phyloP scores from a whole-genome alignment of 2,329 filamentous ascomycete genomes.

The Metarhizium anisopliae region DNA sequence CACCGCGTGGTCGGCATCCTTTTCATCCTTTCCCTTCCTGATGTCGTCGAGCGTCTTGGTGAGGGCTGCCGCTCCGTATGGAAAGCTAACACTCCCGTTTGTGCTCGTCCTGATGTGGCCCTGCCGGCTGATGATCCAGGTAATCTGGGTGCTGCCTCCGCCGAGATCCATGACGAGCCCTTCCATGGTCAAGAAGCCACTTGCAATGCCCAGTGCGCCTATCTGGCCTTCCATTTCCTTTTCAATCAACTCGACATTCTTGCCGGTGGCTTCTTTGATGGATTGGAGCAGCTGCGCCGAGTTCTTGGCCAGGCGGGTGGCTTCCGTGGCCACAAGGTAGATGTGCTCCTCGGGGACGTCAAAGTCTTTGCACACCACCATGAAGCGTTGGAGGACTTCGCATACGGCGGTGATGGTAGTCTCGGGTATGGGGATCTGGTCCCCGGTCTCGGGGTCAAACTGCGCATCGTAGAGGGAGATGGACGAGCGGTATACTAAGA shows the following conservation, averaged over 20 bases:
- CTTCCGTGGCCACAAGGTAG: conserved; percentile 23
- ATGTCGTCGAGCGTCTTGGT: conserved; percentile 42
- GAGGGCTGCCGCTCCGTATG: conserved; percentile 62
- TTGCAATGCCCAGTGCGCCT: conserved; percentile 58
- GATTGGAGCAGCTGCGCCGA: conserved; percentile 17
- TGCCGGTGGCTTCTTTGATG: conserved; percentile 48
- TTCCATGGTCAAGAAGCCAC: conserved; percentile 49
- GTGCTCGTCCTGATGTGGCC: conserved; percentile 42
- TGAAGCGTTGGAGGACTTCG: conserved; percentile 17
- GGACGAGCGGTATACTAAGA: conserved; percentile 21
- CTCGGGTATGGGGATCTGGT: conserved; percentile 21
- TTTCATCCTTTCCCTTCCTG: conserved; percentile 24
- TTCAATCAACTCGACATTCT: conserved; percentile 49
- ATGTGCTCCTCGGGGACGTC: conserved; percentile 15
- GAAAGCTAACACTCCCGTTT: conserved; percentile 53
- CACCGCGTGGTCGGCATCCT: conserved; percentile 34
- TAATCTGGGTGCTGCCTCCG: conserved; percentile 61
- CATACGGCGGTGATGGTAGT: conserved; percentile 18
- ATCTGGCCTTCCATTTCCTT: conserved; percentile 60
- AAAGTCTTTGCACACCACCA: conserved; percentile 20
- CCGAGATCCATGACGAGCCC: conserved; percentile 66
- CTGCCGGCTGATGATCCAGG: conserved; percentile 48
- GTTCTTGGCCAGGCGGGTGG: conserved; percentile 21
- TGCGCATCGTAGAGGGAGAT: conserved; percentile 25
- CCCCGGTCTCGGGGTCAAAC: conserved; percentile 20